Evolutionary conservation across 208 protist species (phyloP).

Genomic region (Crithidia mellificae): DNA sequence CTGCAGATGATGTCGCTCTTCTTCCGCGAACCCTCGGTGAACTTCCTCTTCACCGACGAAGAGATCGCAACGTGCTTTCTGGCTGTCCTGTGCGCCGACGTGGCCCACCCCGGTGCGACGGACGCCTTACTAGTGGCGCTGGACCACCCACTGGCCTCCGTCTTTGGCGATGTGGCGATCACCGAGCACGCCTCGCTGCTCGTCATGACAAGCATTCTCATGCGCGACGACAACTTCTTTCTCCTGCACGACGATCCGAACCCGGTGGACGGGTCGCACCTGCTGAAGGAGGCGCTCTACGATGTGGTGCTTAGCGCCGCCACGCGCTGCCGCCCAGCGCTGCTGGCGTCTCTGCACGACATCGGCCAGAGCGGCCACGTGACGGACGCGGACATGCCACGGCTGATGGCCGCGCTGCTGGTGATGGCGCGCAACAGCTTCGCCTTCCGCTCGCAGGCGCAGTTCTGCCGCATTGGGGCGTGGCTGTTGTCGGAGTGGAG

Average conservation of each 20-base stretch:
- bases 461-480: constrained; percentile 48
- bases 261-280: constrained; percentile 32
- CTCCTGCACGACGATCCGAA: constrained; percentile 28
- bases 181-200: constrained; percentile 50
- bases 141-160: constrained; percentile 71
- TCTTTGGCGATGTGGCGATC: constrained; percentile 69
- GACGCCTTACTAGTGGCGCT: constrained; percentile 69
- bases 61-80: constrained; percentile 85
- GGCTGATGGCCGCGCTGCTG: constrained; percentile 57
- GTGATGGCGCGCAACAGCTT: constrained; percentile 64
- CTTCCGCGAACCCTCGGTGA: constrained; percentile 66
- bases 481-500: constrained; percentile 53
- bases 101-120: constrained; percentile 81
- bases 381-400: constrained; percentile 39
- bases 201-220: constrained; percentile 54
- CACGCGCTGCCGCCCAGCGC: constrained; percentile 31
- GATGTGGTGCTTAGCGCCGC: constrained; percentile 53
- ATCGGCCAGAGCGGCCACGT: constrained; percentile 42
- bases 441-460: constrained; percentile 51
- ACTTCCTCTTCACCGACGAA: constrained; percentile 80
- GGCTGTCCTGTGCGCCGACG: constrained; percentile 65
- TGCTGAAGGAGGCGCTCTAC: constrained; percentile 58
- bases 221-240: constrained; percentile 59
- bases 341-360: constrained; percentile 43
- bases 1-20: constrained; percentile 86